phyloP scores from a whole-genome alignment of 768 basidiomycete genomes.

The Kwoniella botswanensis region DNA sequence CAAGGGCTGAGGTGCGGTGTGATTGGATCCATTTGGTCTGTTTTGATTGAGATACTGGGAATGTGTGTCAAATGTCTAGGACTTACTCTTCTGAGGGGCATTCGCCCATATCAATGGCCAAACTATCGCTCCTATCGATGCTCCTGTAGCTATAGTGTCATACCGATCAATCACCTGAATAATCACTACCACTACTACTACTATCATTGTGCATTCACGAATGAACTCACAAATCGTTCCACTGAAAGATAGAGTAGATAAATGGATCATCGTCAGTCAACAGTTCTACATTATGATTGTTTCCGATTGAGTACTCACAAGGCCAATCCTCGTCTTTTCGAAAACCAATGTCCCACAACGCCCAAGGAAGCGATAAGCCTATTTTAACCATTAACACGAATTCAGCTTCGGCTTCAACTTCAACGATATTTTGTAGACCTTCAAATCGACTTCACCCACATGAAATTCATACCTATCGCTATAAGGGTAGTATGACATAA shows the following conservation, averaged over 20 bases:
- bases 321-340: slow-evolving; percentile 15
- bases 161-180: too few relatives aligned
- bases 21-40: too few relatives aligned
- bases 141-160: slow-evolving; percentile 9
- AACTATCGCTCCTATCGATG: slow-evolving; percentile 16
- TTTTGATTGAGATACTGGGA: background rate
- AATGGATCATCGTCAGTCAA: too few relatives aligned
- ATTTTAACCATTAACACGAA: background rate
- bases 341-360: slow-evolving; percentile 26
- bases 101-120: slow-evolving; percentile 20
- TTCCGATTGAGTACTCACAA: slow-evolving; percentile 11
- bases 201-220: too few relatives aligned
- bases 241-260: background rate
- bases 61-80: background rate
- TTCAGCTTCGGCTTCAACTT: background rate
- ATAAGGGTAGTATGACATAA: slow-evolving; percentile 32
- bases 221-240: slow-evolving; percentile 2
- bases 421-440: too few relatives aligned
- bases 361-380: slow-evolving; percentile 27
- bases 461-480: slow-evolving; percentile 34
- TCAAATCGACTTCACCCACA: slow-evolving; percentile 19
- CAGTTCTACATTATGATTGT: too few relatives aligned
- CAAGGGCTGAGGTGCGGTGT: too few relatives aligned
- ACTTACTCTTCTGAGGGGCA: slow-evolving; percentile 12
- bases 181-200: too few relatives aligned